Percentiles rank a stretch among this genome's conserved stretches.
Conservation (phyloP, 2,329 filamentous ascomycete genomes). For the Leptosphaerulina australis region DNA sequence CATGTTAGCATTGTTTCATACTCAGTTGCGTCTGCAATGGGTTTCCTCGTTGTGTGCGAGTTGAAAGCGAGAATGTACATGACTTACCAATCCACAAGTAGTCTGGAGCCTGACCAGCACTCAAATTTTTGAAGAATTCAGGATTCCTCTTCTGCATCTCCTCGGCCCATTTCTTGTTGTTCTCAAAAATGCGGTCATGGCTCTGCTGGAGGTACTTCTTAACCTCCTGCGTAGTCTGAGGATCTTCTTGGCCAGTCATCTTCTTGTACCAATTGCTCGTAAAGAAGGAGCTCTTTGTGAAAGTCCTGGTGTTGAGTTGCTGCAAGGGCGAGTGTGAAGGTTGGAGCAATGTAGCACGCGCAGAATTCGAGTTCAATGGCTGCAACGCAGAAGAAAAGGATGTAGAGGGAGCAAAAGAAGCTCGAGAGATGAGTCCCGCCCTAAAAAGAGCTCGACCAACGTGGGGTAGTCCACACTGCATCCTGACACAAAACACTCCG, state of each 20-base stretch:
- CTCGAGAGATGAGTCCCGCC: constrained; percentile 12
- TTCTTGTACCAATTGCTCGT: constrained; percentile 19
- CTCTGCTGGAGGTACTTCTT: constrained; percentile 64
- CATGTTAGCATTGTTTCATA: constrained; percentile 8
- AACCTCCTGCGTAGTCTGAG: constrained; percentile 31
- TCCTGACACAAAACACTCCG: constrained; percentile 23
- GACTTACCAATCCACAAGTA: constrained; percentile 61
- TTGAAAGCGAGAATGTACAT: not conserved
- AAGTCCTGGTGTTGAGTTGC: constrained; percentile 9
- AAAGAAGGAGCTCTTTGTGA: constrained; percentile 18
- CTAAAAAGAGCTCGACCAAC: constrained; percentile 24
- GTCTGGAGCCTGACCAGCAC: constrained; percentile 69
- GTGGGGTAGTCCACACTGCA: constrained; percentile 33
- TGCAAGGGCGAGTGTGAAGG: constrained; percentile 1
- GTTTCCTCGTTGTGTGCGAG: not conserved
- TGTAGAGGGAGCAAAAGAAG: not conserved
- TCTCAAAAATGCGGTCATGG: constrained; percentile 71
- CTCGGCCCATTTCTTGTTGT: constrained; percentile 70
- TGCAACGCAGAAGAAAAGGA: constrained; percentile 2
- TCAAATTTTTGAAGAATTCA: constrained; percentile 68
- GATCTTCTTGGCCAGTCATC: constrained; percentile 32
- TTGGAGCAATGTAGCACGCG: constrained; percentile 5
- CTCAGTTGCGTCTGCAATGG: not conserved
- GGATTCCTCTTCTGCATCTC: constrained; percentile 65
- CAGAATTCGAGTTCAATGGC: not conserved